Evolutionary conservation across 768 basidiomycete genomes (phyloP), one percentile per base, ranked within the genome.

Genomic region (Tricholoma matsutake): DNA sequence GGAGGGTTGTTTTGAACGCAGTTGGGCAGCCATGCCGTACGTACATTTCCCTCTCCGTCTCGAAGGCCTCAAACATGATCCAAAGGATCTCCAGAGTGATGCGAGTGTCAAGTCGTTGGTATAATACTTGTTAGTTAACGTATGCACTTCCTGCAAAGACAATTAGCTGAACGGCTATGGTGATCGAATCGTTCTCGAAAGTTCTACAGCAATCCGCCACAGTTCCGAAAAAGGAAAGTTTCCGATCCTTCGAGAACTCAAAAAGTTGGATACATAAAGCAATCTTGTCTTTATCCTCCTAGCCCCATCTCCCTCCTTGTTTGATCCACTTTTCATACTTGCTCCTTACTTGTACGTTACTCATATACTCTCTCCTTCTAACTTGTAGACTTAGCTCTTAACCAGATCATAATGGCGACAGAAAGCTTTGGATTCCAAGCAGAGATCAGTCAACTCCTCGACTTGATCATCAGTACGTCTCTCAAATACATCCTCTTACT

Each of bases 381-480:
- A 35, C 29, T 43, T 58, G 54, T 56, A 25, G 2, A 25, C 57
- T 57, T 60, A 32, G 59, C 3, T 31, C 18, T 11, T 58, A 14
- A 54, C 49, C 56, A 68, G 68, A 66, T 49, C 71, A 69, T 64
- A 75, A 89, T 91, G 89, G 85, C 89, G 69, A 77, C 87, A 61
- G 92, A 94, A 80, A 88, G 86, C 80, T 94, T 94, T 77, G 92
- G 92, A 76, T 96, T 96, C 88, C 94, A 98, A 77, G 96, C 96
- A 75, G 96, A 98, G 86, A 98, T 99, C 87, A 91, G 89, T 76
- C 97, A 98, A 80, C 84, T 98, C 70, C 85, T 98, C 66, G 96
- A 98, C 83, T 81, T 98, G 73, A 98, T 98, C 83, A 98, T 98
- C 86, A 98, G 92, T 94, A 71, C 61, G 91, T 78, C 10, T 57